Evolutionary conservation across 257 asterid species (phyloP).

Genomic region (Penstemon davidsonii): DNA sequence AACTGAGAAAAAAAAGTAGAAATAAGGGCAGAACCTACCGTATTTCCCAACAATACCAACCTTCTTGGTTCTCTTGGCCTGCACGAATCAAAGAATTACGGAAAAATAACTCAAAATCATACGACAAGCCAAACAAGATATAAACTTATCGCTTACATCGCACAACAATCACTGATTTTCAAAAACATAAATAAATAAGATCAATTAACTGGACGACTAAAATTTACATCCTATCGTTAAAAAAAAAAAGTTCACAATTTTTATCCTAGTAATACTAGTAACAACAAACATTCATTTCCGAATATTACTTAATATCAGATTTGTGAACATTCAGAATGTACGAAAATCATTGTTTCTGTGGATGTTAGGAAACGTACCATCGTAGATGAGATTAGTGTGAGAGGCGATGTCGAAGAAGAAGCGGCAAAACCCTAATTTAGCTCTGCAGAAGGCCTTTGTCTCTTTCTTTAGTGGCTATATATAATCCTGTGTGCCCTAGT

Average conservation of each 20-base stretch:
- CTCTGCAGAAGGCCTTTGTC: background rate
- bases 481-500: background rate
- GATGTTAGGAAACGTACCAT: conserved; percentile 27
- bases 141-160: too few species aligned
- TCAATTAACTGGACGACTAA: too few species aligned
- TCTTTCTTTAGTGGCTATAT: background rate
- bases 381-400: conserved; percentile 26
- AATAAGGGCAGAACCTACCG: conserved; percentile 41
- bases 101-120: background rate
- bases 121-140: too few species aligned
- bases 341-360: background rate
- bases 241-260: too few species aligned
- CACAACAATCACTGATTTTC: too few species aligned
- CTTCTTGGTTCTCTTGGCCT: conserved; percentile 95
- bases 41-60: conserved; percentile 88
- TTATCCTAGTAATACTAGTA: too few species aligned
- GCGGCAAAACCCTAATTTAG: conserved; percentile 36
- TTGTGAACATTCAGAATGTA: background rate
- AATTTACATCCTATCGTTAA: too few species aligned
- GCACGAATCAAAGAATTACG: background rate
- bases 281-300: too few species aligned
- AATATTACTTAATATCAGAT: too few species aligned
- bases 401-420: conserved; percentile 6
- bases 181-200: too few species aligned
- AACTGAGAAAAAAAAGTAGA: background rate